These are phyloP conservation scores for Ustilago loliicola DNA, from an alignment of 1,284 basidiomycete species.

Conservation along the genomic window DNA sequence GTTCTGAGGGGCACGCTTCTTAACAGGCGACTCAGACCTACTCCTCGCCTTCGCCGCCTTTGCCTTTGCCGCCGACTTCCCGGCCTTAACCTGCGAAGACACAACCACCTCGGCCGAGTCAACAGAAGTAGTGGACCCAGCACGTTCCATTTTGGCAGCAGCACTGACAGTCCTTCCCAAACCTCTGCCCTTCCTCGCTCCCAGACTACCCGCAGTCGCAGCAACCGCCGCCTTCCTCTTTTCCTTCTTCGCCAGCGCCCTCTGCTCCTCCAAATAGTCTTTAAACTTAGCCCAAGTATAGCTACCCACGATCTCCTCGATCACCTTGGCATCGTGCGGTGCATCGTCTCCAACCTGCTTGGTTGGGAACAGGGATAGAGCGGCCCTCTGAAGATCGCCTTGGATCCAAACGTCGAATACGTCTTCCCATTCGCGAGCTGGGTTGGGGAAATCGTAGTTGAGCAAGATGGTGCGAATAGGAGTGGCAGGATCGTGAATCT, in stretches of 20 bases:
- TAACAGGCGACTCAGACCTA: conserved; percentile 38
- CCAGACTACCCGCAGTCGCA: conserved; percentile 12
- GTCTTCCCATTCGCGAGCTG: conserved; percentile 87
- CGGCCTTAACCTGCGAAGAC: conserved; percentile 11
- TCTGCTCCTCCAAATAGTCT: conserved; percentile 45
- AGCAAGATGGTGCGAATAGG: conserved; percentile 83
- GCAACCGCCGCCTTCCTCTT: conserved; percentile 32
- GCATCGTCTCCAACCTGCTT: conserved; percentile 29
- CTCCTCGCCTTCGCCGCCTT: conserved; percentile 33
- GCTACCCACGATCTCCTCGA: conserved; percentile 36
- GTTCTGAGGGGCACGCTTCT: conserved; percentile 25
- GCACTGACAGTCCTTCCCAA: conserved; percentile 38
- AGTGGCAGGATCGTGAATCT: conserved; percentile 52
- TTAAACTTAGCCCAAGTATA: conserved; percentile 44
- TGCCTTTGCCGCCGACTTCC: conserved; percentile 14
- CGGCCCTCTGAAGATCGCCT: conserved; percentile 81
- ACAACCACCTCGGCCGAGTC: conserved; percentile 14
- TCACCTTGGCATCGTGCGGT: conserved; percentile 16
- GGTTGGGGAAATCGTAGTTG: conserved; percentile 89
- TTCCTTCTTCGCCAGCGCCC: conserved; percentile 42
- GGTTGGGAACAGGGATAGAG: conserved; percentile 57
- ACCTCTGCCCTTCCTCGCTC: conserved; percentile 28
- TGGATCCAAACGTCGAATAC: conserved; percentile 92
- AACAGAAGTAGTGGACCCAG: conserved; percentile 10
- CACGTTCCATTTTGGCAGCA: conserved; percentile 42